phyloP scores from a whole-genome alignment of 106 monocot species.

The Vanilla planifolia region DNA sequence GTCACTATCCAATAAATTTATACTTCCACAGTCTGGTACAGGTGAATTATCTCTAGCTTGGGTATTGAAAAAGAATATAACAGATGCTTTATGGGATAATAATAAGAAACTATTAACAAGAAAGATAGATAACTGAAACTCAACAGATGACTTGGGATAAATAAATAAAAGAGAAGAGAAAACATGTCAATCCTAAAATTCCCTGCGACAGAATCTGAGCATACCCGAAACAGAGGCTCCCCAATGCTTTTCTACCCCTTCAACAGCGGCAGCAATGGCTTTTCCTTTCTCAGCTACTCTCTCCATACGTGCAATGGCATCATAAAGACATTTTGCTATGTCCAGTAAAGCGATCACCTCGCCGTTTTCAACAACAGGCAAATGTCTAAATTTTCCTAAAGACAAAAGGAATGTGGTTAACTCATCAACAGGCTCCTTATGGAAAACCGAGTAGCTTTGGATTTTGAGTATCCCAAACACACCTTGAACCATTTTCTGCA shows the following conservation, averaged over 20 bases:
- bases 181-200: not conserved
- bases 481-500: constrained; percentile 84
- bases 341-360: constrained; percentile 76
- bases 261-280: constrained; percentile 77
- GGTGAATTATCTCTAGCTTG: not conserved
- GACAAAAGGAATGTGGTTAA: constrained; percentile 1
- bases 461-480: not conserved
- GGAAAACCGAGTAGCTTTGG: not conserved
- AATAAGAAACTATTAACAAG: not conserved
- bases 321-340: constrained; percentile 71
- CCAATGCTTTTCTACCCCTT: constrained; percentile 74
- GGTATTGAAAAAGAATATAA: not conserved
- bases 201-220: not conserved
- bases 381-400: constrained; percentile 39
- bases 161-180: not conserved
- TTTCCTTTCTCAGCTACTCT: constrained; percentile 71
- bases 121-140: not conserved
- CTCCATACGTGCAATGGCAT: constrained; percentile 78
- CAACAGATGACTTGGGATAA: not conserved
- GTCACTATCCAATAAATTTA: not conserved
- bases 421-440: constrained; percentile 1
- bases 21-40: not conserved
- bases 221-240: constrained; percentile 54
- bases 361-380: constrained; percentile 36
- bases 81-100: not conserved